phyloP scores from a whole-genome alignment of 495 filamentous ascomycete genomes.

The Podospora didyma region DNA sequence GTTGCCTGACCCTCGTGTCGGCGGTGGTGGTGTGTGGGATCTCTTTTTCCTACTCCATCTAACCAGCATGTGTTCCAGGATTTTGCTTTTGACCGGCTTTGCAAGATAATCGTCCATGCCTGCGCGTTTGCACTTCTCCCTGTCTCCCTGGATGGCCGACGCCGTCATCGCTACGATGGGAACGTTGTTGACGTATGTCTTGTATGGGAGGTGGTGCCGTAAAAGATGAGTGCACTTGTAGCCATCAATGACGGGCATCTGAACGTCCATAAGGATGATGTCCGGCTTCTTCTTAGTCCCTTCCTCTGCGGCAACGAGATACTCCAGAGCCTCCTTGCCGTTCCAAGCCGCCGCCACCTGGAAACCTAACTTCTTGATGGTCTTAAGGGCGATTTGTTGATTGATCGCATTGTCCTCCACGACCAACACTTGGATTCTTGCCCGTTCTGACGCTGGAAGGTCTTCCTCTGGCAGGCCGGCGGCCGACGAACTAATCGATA shows the following conservation, averaged over 20 bases:
- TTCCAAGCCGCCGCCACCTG: constrained; percentile 67
- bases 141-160: constrained; percentile 74
- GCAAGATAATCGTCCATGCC: constrained; percentile 85
- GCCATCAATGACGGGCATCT: constrained; percentile 80
- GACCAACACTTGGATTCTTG: constrained; percentile 59
- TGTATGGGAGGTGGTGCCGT: constrained; percentile 56
- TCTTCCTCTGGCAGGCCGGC: constrained; percentile 30
- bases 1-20: not conserved
- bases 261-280: constrained; percentile 85
- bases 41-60: constrained; percentile 43
- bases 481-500: constrained; percentile 27
- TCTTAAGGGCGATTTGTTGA: constrained; percentile 72
- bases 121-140: constrained; percentile 68
- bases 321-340: constrained; percentile 71
- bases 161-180: constrained; percentile 83
- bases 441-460: constrained; percentile 42
- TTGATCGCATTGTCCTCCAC: constrained; percentile 82
- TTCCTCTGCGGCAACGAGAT: constrained; percentile 39
- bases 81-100: constrained; percentile 68
- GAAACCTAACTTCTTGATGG: constrained; percentile 73
- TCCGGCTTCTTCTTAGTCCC: constrained; percentile 52
- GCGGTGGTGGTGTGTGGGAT: not conserved
- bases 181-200: constrained; percentile 46
- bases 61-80: constrained; percentile 68
- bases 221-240: constrained; percentile 73